Base-by-base conservation (phyloP, 2,329 filamentous ascomycete species). In the Pyricularia grisea region DNA sequence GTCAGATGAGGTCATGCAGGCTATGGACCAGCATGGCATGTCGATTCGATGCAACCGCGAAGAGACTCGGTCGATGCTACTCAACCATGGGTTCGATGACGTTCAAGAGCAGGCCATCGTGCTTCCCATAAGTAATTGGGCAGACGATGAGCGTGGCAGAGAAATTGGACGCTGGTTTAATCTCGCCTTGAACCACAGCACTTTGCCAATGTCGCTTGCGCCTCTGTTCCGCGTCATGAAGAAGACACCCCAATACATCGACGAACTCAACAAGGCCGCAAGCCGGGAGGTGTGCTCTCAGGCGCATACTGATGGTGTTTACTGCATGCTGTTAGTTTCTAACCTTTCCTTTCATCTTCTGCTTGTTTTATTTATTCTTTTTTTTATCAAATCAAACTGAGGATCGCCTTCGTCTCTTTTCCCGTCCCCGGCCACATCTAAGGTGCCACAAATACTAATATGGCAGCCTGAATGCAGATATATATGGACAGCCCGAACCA, bases 141-240 rank as follows among this genome's bases (percentile, higher is more conserved):
- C 87, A 70, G 77, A 81, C 30, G 87, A 92, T 73, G 81, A 84
- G 30, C 83, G 88, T 71, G 84, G 88, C 73, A 89, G 88, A 71
- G 85, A 90, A 64, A 84, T 93, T 68, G 92, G 91, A 33, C 84
- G 88, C 70, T 97, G 92, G 91, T 97, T 96, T 79, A 93, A 94
- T 75, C 81, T 94, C 28, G 90, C 88, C 58, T 82, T 97, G 73
- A 88, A 85, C 12, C 87, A 92, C 75, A 90, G 91, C 30, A 79
- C 96, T 67, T 87, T 93, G 73, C 88, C 89, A 14, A 82, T 96
- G 74, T 90, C 89, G 72, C 78, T 95, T 74, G 90, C 85, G 50
- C 90, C 93, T 9, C 84, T 97, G 75, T 89, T 87, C 64, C 85
- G 89, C 70, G 82, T 89, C 61, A 86, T 87, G 68, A 78, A 81